Evolutionary conservation across 768 basidiomycete species (phyloP), one percentile per base, ranked within the genome.

Genomic region (Trametes cingulata): DNA sequence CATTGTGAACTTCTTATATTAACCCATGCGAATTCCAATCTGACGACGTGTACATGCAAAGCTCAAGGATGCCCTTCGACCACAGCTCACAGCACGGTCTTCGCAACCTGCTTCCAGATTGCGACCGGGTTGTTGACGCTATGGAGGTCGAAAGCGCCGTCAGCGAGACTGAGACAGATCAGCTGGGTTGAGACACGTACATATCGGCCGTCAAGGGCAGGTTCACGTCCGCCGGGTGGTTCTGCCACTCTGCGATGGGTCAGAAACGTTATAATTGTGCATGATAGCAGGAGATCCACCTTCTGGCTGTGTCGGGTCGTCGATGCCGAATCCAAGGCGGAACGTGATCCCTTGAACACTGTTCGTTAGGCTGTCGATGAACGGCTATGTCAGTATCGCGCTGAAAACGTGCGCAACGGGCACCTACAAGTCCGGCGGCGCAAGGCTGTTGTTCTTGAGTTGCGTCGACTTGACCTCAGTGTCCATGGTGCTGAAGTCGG

Each of bases 261-360:
- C 37, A 13, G 66, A 47, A 50, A 33, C 29, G 52, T 61, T 25
- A 53, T 43, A 7, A 57, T 52, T 48, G 27, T 36, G 24, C 13
- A 39, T n/a, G n/a, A n/a, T n/a, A n/a, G n/a, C n/a, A n/a, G n/a
- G n/a, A n/a, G n/a, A n/a, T n/a, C n/a, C n/a, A 84, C 84, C 83
- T 78, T 86, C 85, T 3, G 85, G 85, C 69, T 80, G 71, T 15
- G 70, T 65, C 6, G 81, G 75, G 63, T 84, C 72, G 47, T 81
- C 72, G 37, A 86, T 73, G 3, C 85, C 85, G 67, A 83, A 85
- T 3, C 78, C 85, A n/a, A 86, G 75, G 57, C 85, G 73, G 83
- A 84, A 87, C 29, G 85, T 85, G 43, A 86, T 80, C 25, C 84
- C 84, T 70, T 82, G 82, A n/a, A 84, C 71, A 57, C 80, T 81